phyloP scores from a whole-genome alignment of 108 stramenopile species.

The Cylindrotheca closterium region DNA sequence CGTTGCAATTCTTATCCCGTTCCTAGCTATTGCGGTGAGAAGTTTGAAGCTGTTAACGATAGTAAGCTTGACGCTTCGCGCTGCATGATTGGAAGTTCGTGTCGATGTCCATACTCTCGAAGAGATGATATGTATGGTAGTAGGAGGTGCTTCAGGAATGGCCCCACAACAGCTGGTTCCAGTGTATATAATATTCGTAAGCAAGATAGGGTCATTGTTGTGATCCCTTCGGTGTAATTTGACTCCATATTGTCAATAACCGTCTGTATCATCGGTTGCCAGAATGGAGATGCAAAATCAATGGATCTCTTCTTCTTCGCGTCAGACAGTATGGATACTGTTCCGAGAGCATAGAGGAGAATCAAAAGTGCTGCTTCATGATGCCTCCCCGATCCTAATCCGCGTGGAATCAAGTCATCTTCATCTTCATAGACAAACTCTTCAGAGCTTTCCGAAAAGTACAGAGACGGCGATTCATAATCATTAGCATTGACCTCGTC shows the following conservation, averaged over 20 bases:
- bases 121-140: conserved; percentile 11
- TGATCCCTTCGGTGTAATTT: conserved; percentile 8
- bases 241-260: conserved; percentile 23
- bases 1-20: too few relatives aligned
- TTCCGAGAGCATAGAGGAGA: conserved; percentile 10
- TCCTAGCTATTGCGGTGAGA: too few relatives aligned
- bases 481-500: too few relatives aligned
- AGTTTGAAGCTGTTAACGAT: too few relatives aligned
- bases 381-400: not conserved
- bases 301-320: not conserved
- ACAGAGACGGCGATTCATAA: too few relatives aligned
- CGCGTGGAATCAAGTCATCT: not conserved
- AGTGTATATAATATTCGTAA: conserved; percentile 18
- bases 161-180: conserved; percentile 14
- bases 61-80: conserved; percentile 19
- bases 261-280: conserved; percentile 9
- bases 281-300: conserved; percentile 11
- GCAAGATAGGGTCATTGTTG: conserved; percentile 16
- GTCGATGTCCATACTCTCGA: conserved; percentile 6
- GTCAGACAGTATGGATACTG: not conserved
- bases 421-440: not conserved
- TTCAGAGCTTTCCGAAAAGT: not conserved
- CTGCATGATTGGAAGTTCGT: conserved; percentile 6
- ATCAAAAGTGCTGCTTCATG: conserved; percentile 15
- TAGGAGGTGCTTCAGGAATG: conserved; percentile 7